phyloP scores from a whole-genome alignment of 192 early-diverging fungal species.

The Geranomyces variabilis region DNA sequence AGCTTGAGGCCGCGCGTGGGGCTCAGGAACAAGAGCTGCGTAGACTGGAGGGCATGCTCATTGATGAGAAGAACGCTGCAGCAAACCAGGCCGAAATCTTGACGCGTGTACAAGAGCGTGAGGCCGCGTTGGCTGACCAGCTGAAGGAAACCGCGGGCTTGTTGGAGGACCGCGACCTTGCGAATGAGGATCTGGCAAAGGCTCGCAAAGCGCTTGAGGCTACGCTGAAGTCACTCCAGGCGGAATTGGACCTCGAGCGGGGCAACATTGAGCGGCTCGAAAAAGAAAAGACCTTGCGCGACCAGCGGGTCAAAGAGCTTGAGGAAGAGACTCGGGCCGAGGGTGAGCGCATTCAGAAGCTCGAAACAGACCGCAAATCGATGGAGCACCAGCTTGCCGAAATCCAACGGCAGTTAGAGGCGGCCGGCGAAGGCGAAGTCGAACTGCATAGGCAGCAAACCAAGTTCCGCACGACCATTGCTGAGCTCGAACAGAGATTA shows the following conservation, averaged over 20 bases:
- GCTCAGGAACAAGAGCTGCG: slow-evolving; percentile 73
- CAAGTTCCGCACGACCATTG: slow-evolving; percentile 48
- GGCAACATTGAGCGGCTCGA: slow-evolving; percentile 51
- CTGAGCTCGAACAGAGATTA: slow-evolving; percentile 52
- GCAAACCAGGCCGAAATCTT: slow-evolving; percentile 85
- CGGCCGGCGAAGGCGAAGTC: slow-evolving; percentile 44
- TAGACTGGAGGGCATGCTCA: slow-evolving; percentile 68
- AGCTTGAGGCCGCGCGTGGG: slow-evolving; percentile 58
- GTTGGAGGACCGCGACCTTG: slow-evolving; percentile 53
- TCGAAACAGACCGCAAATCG: slow-evolving; percentile 50
- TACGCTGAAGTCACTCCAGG: slow-evolving; percentile 38
- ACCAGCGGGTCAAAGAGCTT: slow-evolving; percentile 54
- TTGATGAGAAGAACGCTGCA: slow-evolving; percentile 73
- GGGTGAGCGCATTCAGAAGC: slow-evolving; percentile 34
- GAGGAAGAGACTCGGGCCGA: slow-evolving; percentile 52
- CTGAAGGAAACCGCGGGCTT: slow-evolving; percentile 45
- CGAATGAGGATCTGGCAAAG: slow-evolving; percentile 45
- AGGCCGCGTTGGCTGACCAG: slow-evolving; percentile 52
- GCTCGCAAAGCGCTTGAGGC: slow-evolving; percentile 47
- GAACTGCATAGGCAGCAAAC: slow-evolving; percentile 53
- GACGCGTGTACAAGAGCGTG: slow-evolving; percentile 75
- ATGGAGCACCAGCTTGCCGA: slow-evolving; percentile 51
- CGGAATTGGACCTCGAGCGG: slow-evolving; percentile 38
- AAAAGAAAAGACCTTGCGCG: slow-evolving; percentile 56
- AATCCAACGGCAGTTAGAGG: slow-evolving; percentile 47